These are phyloP conservation scores for Barnettozyma sucrosica DNA, from an alignment of 805 yeast genomes.

Conservation along the genomic window DNA sequence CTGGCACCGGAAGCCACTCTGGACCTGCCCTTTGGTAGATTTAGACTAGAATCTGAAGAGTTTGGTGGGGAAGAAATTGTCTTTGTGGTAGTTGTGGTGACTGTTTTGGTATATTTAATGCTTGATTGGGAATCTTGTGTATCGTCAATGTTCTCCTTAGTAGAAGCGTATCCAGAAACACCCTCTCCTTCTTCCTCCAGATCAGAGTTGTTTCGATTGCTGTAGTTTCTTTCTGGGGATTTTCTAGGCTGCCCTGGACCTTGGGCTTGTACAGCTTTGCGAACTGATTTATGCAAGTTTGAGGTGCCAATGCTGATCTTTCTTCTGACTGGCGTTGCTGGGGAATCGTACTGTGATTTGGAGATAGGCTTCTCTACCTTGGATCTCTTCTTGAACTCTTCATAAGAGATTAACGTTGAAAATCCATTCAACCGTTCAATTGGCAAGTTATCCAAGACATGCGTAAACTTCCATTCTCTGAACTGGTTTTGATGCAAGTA, in stretches of 20 bases:
- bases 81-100: conserved; percentile 26
- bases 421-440: conserved; percentile 64
- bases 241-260: conserved; percentile 98
- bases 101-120: conserved; percentile 24
- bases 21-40: conserved; percentile 23
- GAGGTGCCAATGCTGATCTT: conserved; percentile 63
- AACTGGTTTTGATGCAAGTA: conserved; percentile 94
- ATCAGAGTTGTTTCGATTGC: conserved; percentile 19
- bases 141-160: conserved; percentile 15
- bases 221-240: conserved; percentile 30
- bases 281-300: conserved; percentile 55
- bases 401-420: conserved; percentile 55
- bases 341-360: conserved; percentile 30
- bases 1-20: conserved; percentile 26
- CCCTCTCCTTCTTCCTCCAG: conserved; percentile 27
- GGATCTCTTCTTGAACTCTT: conserved; percentile 52
- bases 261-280: conserved; percentile 78
- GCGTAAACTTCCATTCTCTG: conserved; percentile 92
- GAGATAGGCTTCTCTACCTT: conserved; percentile 22
- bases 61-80: conserved; percentile 28
- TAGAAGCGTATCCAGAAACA: conserved; percentile 20
- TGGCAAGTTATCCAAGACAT: conserved; percentile 68
- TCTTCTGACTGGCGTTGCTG: conserved; percentile 71
- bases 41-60: conserved; percentile 17
- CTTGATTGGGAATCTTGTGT: conserved; percentile 9